phyloP scores from a whole-genome alignment of 139 green algal genomes.

The Picochlorum sp. region DNA sequence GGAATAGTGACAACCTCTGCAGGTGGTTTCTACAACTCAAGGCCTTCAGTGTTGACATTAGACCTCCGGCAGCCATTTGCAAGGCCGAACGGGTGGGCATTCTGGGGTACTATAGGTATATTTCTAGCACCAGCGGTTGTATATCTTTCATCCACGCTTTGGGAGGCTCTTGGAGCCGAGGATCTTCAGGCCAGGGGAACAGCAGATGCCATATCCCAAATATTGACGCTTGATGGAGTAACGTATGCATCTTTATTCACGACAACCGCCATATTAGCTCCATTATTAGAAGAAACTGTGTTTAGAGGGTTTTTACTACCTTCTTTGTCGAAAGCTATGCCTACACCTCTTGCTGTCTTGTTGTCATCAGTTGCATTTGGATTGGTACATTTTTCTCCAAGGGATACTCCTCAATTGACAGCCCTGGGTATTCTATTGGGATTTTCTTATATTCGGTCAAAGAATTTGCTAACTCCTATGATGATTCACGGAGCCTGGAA shows the following conservation, averaged over 20 bases:
- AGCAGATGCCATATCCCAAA: slow-evolving; percentile 57
- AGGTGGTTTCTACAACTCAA: slow-evolving; percentile 31
- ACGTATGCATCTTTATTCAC: slow-evolving; percentile 49
- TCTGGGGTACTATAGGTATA: slow-evolving; percentile 58
- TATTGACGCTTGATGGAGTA: slow-evolving; percentile 50
- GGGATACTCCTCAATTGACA: slow-evolving; percentile 68
- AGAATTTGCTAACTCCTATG: slow-evolving; percentile 83
- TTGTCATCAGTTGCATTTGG: slow-evolving; percentile 56
- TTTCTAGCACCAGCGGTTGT: slow-evolving; percentile 50
- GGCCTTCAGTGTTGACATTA: slow-evolving; percentile 1
- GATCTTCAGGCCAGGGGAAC: slow-evolving; percentile 36
- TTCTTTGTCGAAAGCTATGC: slow-evolving; percentile 52
- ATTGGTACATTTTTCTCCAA: slow-evolving; percentile 52
- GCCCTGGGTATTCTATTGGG: slow-evolving; percentile 68
- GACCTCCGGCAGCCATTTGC: slow-evolving; percentile 45
- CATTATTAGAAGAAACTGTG: slow-evolving; percentile 75
- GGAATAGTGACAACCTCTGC: slow-evolving; percentile 26
- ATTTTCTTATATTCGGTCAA: slow-evolving; percentile 54
- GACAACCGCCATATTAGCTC: slow-evolving; percentile 53
- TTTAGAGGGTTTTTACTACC: slow-evolving; percentile 86
- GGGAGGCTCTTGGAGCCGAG: slow-evolving; percentile 2
- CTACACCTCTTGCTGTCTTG: slow-evolving; percentile 38
- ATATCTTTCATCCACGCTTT: slow-evolving; percentile 17
- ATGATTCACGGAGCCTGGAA: slow-evolving; percentile 83
- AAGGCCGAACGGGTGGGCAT: slow-evolving; percentile 51